A percentile compares a stretch with the other conserved stretches of the same genome.
Evolutionary conservation across 2,329 filamentous ascomycete species (phyloP).

Genomic region (Colletotrichum viniferum): DNA sequence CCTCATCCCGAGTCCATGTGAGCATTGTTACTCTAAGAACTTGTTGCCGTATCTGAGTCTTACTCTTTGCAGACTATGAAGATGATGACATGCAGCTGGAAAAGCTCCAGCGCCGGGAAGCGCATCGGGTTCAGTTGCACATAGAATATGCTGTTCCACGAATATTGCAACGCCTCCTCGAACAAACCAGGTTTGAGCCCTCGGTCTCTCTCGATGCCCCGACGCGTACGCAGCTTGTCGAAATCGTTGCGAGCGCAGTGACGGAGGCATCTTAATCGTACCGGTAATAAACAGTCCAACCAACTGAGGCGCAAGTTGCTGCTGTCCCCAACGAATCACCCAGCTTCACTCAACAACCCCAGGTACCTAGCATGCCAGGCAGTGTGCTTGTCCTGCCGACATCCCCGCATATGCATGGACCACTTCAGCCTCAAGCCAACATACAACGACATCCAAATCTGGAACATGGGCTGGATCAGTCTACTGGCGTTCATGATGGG

Average conservation of each 20-base stretch:
- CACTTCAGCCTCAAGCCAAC: not conserved
- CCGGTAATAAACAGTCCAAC: too few relatives aligned
- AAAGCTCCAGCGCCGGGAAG: not conserved
- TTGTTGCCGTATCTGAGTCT: too few relatives aligned
- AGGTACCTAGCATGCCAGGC: fast-evolving
- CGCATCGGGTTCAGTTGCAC: too few relatives aligned
- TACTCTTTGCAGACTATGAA: not conserved
- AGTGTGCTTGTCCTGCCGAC: fast-evolving
- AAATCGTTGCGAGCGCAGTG: too few relatives aligned
- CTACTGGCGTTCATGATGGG: too few relatives aligned
- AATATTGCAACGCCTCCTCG: too few relatives aligned
- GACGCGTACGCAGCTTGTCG: too few relatives aligned
- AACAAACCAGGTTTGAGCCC: too few relatives aligned
- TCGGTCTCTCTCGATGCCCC: too few relatives aligned
- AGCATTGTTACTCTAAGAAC: not conserved
- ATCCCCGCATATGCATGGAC: not conserved
- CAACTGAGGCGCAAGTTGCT: fast-evolving
- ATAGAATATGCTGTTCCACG: too few relatives aligned
- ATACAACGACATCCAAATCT: fast-evolving
- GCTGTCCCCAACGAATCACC: fast-evolving
- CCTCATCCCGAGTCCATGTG: not conserved
- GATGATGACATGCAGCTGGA: not conserved
- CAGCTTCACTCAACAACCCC: not conserved
- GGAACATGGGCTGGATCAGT: fast-evolving
- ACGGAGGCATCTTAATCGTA: too few relatives aligned